Conservation (phyloP, 345 rosid species). For the Anacardium occidentale region DNA sequence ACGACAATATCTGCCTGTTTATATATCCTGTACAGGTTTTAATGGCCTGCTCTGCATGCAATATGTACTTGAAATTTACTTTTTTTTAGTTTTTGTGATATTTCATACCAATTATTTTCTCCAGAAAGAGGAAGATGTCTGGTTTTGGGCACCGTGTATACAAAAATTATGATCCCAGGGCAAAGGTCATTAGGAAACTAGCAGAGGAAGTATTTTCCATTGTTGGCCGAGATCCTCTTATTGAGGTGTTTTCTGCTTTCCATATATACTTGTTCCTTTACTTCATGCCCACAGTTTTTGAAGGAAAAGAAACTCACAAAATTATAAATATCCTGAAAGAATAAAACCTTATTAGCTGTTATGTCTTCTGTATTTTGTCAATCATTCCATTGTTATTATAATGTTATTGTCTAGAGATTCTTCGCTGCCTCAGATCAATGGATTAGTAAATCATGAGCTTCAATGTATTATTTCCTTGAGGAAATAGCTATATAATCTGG, state of each 20-base stretch:
- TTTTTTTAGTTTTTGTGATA: neutral
- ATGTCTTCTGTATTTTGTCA: neutral
- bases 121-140: conserved; percentile 96
- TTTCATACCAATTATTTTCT: conserved; percentile 8
- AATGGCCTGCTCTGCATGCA: neutral
- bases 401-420: neutral
- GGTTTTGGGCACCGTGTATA: conserved; percentile 99
- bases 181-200: conserved; percentile 83
- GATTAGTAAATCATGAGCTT: neutral
- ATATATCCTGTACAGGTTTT: neutral
- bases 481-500: neutral
- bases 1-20: neutral
- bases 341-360: neutral
- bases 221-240: conserved; percentile 96
- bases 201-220: conserved; percentile 96
- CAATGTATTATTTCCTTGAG: neutral
- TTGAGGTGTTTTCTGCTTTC: conserved; percentile 59
- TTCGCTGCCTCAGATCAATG: neutral
- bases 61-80: neutral
- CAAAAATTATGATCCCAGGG: conserved; percentile 97
- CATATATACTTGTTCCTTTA: neutral
- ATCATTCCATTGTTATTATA: neutral
- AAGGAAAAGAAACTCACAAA: neutral
- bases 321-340: neutral
- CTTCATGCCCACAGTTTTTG: neutral